These are phyloP conservation scores for Arachis monticola DNA, from an alignment of 331 rosid species.

Conservation along the genomic window DNA sequence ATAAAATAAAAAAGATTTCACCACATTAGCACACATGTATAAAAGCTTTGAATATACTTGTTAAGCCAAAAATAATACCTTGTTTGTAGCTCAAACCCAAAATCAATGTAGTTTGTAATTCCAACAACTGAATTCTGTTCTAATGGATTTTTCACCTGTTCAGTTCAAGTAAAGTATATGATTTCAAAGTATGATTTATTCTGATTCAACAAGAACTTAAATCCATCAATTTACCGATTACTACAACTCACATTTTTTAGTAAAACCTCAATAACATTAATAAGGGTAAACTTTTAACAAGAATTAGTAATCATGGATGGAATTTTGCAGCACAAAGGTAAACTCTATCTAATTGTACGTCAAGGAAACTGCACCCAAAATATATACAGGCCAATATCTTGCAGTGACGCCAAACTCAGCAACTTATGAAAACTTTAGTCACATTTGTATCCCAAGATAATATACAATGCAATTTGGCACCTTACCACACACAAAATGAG, in stretches of 20 bases:
- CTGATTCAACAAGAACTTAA: slow-evolving; percentile 15
- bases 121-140: slow-evolving; percentile 84
- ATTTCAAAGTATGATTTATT: slow-evolving; percentile 29
- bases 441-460: neutral
- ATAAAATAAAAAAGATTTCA: slow-evolving; percentile 38
- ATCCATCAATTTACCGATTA: neutral
- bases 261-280: slow-evolving; percentile 14
- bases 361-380: slow-evolving; percentile 28
- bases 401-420: slow-evolving; percentile 15
- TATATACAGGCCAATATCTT: neutral
- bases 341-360: neutral
- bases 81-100: slow-evolving; percentile 90
- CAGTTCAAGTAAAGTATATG: slow-evolving; percentile 44
- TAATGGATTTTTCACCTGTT: slow-evolving; percentile 91
- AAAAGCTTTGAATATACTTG: slow-evolving; percentile 17
- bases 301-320: slow-evolving; percentile 21
- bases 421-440: neutral
- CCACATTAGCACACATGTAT: slow-evolving; percentile 25
- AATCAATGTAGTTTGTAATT: slow-evolving; percentile 93
- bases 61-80: slow-evolving; percentile 54
- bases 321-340: slow-evolving; percentile 7
- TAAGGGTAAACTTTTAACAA: slow-evolving; percentile 12
- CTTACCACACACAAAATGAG: too few species aligned
- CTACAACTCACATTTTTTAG: neutral
- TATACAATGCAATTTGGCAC: neutral